Conservation (phyloP, 2,329 filamentous ascomycete genomes). For the Aspergillus tamarii region DNA sequence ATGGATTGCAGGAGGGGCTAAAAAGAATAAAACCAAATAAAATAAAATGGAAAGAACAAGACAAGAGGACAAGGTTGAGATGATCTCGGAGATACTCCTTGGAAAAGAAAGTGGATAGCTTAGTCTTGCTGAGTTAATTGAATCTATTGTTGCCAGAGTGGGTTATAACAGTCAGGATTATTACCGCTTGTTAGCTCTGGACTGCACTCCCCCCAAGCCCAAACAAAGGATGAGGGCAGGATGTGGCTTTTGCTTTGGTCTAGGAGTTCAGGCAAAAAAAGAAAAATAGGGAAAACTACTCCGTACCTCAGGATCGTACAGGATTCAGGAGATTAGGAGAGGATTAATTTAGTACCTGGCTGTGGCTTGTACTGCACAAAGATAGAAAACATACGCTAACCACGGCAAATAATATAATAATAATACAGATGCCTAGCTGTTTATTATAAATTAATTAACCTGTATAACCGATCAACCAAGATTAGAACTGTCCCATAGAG, state of each 20-base stretch:
- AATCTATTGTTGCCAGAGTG: background rate
- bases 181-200: background rate
- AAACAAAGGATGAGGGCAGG: conserved; percentile 1
- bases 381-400: background rate
- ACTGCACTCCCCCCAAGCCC: background rate
- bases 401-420: background rate
- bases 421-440: background rate
- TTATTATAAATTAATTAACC: conserved; percentile 3
- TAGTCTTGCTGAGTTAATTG: background rate
- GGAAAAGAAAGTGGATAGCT: background rate
- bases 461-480: background rate
- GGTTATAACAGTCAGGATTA: background rate
- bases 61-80: background rate
- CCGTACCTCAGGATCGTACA: background rate
- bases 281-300: background rate
- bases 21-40: background rate
- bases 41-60: conserved; percentile 5
- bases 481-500: background rate
- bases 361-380: background rate
- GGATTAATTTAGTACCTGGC: background rate
- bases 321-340: background rate
- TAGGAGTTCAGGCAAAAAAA: background rate
- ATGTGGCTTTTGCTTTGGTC: background rate
- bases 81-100: background rate
- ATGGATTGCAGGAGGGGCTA: background rate